phyloP scores from a whole-genome alignment of 2,329 filamentous ascomycete genomes.

The Kalaharituber pfeilii region DNA sequence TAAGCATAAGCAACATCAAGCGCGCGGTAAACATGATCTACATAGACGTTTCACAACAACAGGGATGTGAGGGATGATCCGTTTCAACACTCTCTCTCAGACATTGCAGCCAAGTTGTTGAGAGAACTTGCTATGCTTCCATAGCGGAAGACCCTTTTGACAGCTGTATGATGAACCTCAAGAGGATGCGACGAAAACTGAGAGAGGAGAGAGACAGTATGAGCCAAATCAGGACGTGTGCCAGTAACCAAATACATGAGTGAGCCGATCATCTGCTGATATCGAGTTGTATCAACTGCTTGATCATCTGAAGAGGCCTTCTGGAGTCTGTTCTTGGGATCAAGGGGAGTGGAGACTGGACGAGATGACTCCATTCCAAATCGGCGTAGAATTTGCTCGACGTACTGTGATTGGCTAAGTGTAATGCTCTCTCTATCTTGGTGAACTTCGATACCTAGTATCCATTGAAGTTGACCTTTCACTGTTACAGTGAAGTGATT shows the following conservation, averaged over 20 bases:
- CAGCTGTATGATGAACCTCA: background rate
- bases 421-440: background rate
- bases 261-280: background rate
- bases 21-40: too few species aligned
- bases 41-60: too few species aligned
- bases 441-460: background rate
- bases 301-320: background rate
- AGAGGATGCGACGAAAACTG: background rate
- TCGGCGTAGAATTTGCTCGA: background rate
- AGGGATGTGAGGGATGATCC: too few species aligned
- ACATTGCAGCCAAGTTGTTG: background rate
- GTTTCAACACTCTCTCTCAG: background rate
- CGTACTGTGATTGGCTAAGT: background rate
- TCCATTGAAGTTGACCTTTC: background rate
- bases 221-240: background rate
- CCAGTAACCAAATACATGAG: background rate
- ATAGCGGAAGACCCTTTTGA: background rate
- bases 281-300: background rate
- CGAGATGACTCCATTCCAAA: conserved; percentile 2
- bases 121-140: background rate
- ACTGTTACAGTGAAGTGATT: background rate
- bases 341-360: background rate
- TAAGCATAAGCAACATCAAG: too few species aligned
- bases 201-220: background rate
- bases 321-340: background rate